Evolutionary conservation across 129 eudicot genomes (phyloP).

Genomic region (Apium graveolens): DNA sequence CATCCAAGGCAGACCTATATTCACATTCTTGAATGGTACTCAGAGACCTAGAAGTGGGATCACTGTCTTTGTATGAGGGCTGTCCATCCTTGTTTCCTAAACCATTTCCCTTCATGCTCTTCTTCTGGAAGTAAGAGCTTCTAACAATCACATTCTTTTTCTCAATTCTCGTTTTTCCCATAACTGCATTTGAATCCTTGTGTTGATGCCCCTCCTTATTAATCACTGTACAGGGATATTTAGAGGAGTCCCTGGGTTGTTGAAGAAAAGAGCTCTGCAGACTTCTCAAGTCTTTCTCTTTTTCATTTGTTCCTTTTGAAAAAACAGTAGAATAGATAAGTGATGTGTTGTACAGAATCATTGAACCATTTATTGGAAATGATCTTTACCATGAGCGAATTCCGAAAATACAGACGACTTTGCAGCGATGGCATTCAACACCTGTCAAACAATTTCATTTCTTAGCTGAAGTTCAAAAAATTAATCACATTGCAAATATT

Average conservation of each 20-base stretch:
- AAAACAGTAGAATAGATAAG: not conserved
- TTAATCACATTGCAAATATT: not conserved
- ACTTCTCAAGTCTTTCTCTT: slow-evolving; percentile 20
- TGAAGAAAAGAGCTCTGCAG: slow-evolving; percentile 14
- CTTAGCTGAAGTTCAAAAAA: not conserved
- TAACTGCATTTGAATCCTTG: slow-evolving; percentile 11
- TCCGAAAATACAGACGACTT: slow-evolving; percentile 19
- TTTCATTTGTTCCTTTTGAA: slow-evolving; percentile 4
- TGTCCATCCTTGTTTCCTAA: slow-evolving; percentile 6
- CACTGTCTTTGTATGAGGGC: slow-evolving; percentile 5
- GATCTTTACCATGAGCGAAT: slow-evolving; percentile 34
- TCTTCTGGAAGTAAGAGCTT: slow-evolving; percentile 34
- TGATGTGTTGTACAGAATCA: not conserved
- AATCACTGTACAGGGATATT: slow-evolving; percentile 49
- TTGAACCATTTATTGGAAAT: not conserved
- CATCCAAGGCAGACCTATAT: slow-evolving; percentile 9
- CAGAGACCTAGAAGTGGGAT: slow-evolving; percentile 5
- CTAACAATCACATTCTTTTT: slow-evolving; percentile 10
- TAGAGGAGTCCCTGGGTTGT: slow-evolving; percentile 29
- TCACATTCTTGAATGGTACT: slow-evolving; percentile 15
- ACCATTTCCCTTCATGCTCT: slow-evolving; percentile 17
- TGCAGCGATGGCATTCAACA: slow-evolving; percentile 16
- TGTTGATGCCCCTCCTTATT: slow-evolving; percentile 29
- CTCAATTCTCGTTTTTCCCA: slow-evolving; percentile 14
- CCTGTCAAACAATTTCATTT: slow-evolving; percentile 28